Conservation (phyloP, 305 asterid species). For the Striga hermonthica region DNA sequence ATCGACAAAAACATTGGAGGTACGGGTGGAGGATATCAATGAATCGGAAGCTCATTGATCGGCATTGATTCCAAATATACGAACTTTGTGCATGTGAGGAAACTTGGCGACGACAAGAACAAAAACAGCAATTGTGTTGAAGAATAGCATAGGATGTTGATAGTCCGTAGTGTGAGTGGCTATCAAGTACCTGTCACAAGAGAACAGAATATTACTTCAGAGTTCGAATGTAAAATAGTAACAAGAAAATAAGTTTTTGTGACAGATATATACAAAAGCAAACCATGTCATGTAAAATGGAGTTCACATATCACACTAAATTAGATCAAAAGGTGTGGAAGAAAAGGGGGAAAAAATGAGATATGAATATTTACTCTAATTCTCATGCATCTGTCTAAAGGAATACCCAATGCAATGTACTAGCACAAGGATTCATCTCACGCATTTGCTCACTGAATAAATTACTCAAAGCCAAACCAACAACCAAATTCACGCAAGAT, state of each 20-base stretch:
- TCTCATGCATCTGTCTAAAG: no score
- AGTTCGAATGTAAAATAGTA: neutral
- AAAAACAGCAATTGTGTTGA: slow-evolving; percentile 51
- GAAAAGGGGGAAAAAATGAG: no score
- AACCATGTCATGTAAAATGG: neutral
- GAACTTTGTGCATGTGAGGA: slow-evolving; percentile 55
- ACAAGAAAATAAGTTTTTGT: neutral
- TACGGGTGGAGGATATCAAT: slow-evolving; percentile 15
- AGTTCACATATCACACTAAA: neutral
- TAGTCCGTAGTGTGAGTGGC: slow-evolving; percentile 48
- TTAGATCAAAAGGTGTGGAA: no score
- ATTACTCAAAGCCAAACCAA: no score
- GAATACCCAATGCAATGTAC: no score
- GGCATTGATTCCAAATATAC: slow-evolving; percentile 54
- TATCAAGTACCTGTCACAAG: slow-evolving; percentile 48
- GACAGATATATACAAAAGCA: neutral
- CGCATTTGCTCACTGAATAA: no score
- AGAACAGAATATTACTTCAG: neutral
- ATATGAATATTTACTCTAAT: no score
- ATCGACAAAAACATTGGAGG: slow-evolving; percentile 23
- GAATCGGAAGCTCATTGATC: slow-evolving; percentile 39
- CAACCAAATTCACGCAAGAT: no score
- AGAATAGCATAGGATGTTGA: slow-evolving; percentile 46
- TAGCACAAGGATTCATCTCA: no score
- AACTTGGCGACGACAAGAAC: slow-evolving; percentile 54